These are phyloP conservation scores for Verticillium klebahnii DNA, from an alignment of 2,329 filamentous ascomycete genomes.

Conservation along the genomic window DNA sequence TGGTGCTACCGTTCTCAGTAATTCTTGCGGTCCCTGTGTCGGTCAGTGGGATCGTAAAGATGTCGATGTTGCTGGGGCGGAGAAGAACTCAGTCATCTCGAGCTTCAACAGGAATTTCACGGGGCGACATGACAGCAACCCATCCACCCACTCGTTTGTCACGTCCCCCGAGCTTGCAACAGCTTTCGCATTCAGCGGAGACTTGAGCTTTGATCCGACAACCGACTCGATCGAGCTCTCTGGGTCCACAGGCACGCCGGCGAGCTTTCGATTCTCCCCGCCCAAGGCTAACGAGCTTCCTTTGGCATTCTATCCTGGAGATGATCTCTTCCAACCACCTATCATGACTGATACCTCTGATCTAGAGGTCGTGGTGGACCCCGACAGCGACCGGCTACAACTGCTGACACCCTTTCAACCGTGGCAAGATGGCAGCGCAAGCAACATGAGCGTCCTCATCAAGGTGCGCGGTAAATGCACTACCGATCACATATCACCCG, in stretches of 20 bases:
- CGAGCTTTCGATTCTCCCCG: conserved; percentile 19
- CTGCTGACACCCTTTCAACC: conserved; percentile 19
- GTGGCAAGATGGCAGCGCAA: conserved; percentile 19
- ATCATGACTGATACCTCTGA: conserved; percentile 12
- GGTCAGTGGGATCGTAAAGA: conserved; percentile 29
- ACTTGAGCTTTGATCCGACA: conserved; percentile 25
- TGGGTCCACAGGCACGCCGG: not conserved
- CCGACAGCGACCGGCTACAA: conserved; percentile 23
- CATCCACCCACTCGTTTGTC: conserved; percentile 43
- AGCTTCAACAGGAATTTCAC: conserved; percentile 32
- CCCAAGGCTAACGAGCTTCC: conserved; percentile 22
- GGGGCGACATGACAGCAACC: conserved; percentile 29
- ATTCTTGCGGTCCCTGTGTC: conserved; percentile 28
- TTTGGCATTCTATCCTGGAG: conserved; percentile 15
- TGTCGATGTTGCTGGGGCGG: conserved; percentile 17
- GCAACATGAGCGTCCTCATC: conserved; percentile 21
- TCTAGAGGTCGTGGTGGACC: conserved; percentile 20
- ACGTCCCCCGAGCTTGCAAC: conserved; percentile 42
- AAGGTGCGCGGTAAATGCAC: conserved; percentile 32
- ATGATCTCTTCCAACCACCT: conserved; percentile 20
- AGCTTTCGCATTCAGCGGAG: conserved; percentile 32
- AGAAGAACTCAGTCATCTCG: conserved; percentile 26
- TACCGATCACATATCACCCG: conserved; percentile 32
- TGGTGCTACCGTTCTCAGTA: conserved; percentile 24
- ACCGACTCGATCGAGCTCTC: conserved; percentile 16